Evolutionary conservation across 192 early-diverging fungal species (phyloP).

Genomic region (Umbelopsis isabellina): DNA sequence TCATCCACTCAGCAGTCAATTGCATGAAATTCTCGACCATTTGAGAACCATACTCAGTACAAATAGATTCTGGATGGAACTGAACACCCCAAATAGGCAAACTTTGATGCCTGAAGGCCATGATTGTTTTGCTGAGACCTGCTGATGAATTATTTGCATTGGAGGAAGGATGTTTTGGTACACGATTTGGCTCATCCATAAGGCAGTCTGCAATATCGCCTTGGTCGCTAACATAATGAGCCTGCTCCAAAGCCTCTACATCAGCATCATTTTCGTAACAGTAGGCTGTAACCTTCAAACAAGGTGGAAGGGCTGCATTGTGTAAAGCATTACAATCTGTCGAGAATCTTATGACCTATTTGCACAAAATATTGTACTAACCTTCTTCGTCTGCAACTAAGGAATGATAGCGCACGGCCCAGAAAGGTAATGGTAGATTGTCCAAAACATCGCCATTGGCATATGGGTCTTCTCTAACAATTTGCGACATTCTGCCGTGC

Average conservation of each 20-base stretch:
- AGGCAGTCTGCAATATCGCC: neutral
- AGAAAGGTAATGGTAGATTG: slow-evolving; percentile 65
- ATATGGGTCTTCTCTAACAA: slow-evolving; percentile 42
- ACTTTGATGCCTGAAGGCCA: slow-evolving; percentile 75
- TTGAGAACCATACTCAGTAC: slow-evolving; percentile 72
- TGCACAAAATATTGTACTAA: slow-evolving; percentile 26
- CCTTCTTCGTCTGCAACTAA: slow-evolving; percentile 67
- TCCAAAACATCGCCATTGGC: slow-evolving; percentile 53
- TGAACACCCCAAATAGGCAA: slow-evolving; percentile 88
- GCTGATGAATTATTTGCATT: neutral
- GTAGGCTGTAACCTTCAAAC: slow-evolving; percentile 67
- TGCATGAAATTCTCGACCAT: slow-evolving; percentile 77
- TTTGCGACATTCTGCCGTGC: slow-evolving; percentile 78
- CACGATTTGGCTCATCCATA: slow-evolving; percentile 14
- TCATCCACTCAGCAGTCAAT: slow-evolving; percentile 50
- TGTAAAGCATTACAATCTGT: neutral
- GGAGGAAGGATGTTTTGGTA: slow-evolving; percentile 16
- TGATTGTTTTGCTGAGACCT: slow-evolving; percentile 56
- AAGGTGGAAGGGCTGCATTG: slow-evolving; percentile 57
- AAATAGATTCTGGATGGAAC: slow-evolving; percentile 96
- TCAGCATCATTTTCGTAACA: slow-evolving; percentile 49
- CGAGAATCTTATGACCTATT: neutral
- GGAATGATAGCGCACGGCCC: slow-evolving; percentile 91
- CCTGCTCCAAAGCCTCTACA: slow-evolving; percentile 31
- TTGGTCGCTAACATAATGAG: slow-evolving; percentile 24